These are phyloP conservation scores for Calophaca sinica DNA, from an alignment of 306 rosid genomes.

Conservation along the genomic window DNA sequence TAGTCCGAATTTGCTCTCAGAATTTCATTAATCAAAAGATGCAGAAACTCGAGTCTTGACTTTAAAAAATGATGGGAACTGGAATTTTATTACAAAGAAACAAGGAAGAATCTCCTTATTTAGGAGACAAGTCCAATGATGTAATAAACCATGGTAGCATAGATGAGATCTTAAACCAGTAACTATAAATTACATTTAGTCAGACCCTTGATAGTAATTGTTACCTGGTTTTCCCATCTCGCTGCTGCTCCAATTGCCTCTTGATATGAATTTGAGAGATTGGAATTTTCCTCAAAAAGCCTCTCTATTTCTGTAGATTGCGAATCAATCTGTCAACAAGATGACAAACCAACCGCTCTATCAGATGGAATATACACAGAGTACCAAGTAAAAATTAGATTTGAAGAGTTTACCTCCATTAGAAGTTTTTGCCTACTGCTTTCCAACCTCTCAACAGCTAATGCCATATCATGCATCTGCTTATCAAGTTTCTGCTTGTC, in stretches of 20 bases:
- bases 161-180: constrained; percentile 31
- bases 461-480: constrained; percentile 94
- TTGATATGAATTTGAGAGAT: constrained; percentile 70
- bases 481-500: constrained; percentile 87
- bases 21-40: constrained; percentile 18
- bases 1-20: background rate
- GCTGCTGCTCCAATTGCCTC: constrained; percentile 62
- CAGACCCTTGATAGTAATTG: constrained; percentile 4
- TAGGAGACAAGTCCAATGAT: constrained; percentile 16
- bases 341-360: constrained; percentile 41
- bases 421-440: constrained; percentile 94
- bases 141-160: constrained; percentile 16
- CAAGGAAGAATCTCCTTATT: background rate
- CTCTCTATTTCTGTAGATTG: constrained; percentile 90
- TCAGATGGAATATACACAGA: constrained; percentile 42
- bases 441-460: constrained; percentile 89
- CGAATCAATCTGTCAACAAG: constrained; percentile 78
- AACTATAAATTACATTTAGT: constrained; percentile 38
- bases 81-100: background rate
- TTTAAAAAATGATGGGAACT: background rate
- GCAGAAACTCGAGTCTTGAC: constrained; percentile 3
- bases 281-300: constrained; percentile 92
- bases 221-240: constrained; percentile 93
- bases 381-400: constrained; percentile 26
- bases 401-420: constrained; percentile 63